Conservation (phyloP, 2,329 filamentous ascomycete genomes). For the Xylaria hypoxylon region DNA sequence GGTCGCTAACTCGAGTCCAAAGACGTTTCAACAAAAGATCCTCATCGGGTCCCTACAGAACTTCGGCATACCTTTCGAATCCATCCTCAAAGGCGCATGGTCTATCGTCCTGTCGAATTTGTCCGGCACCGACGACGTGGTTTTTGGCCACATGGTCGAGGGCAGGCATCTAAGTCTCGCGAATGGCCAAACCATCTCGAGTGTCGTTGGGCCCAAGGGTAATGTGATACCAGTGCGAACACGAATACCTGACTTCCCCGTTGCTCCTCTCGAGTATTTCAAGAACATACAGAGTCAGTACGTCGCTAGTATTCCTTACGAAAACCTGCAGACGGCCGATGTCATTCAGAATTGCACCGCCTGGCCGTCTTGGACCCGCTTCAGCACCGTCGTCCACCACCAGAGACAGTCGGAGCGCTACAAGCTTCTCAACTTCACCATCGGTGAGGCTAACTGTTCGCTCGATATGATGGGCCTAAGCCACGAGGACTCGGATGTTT, state of each 20-base stretch:
- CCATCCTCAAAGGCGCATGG: slow-evolving; percentile 69
- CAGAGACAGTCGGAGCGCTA: slow-evolving; percentile 57
- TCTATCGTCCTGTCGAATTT: slow-evolving; percentile 65
- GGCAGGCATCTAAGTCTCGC: slow-evolving; percentile 59
- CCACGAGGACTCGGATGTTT: slow-evolving; percentile 59
- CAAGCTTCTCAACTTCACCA: slow-evolving; percentile 56
- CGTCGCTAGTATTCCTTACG: slow-evolving; percentile 59
- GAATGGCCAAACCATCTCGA: slow-evolving; percentile 66
- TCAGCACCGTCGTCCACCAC: slow-evolving; percentile 67
- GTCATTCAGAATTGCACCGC: slow-evolving; percentile 65
- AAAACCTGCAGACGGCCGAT: slow-evolving; percentile 63
- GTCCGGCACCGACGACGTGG: slow-evolving; percentile 61
- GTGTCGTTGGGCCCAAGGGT: slow-evolving; percentile 60
- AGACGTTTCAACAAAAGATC: slow-evolving; percentile 56
- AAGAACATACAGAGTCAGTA: slow-evolving; percentile 63
- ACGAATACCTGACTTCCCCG: slow-evolving; percentile 57
- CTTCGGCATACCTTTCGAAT: slow-evolving; percentile 62
- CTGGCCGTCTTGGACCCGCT: slow-evolving; percentile 65
- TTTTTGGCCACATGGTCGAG: slow-evolving; percentile 67
- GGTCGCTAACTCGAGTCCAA: slow-evolving; percentile 54
- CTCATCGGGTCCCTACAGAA: slow-evolving; percentile 56
- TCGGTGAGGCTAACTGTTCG: slow-evolving; percentile 60
- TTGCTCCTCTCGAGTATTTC: slow-evolving; percentile 63
- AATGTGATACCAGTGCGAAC: slow-evolving; percentile 64
- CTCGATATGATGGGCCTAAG: slow-evolving; percentile 57